These are phyloP conservation scores for Kuraishia capsulata DNA, from an alignment of 805 yeast species.

Conservation along the genomic window DNA sequence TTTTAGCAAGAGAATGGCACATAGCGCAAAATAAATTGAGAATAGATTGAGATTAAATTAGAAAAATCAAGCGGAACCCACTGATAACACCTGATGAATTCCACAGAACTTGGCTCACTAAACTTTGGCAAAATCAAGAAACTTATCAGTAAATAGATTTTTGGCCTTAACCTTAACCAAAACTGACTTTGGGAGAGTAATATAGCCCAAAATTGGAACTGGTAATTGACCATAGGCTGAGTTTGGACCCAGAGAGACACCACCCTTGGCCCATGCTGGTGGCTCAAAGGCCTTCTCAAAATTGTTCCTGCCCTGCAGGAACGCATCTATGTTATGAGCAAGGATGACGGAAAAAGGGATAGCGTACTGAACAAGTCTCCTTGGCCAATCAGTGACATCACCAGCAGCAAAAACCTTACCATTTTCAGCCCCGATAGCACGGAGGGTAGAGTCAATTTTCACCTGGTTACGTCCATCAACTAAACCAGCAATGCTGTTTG, in stretches of 20 bases:
- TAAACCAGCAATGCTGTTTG: conserved; percentile 1
- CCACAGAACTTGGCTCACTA: too few species aligned
- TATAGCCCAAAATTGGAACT: conserved; percentile 12
- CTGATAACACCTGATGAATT: too few species aligned
- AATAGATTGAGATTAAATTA: too few species aligned
- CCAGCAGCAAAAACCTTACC: conserved; percentile 5
- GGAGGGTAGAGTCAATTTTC: neutral
- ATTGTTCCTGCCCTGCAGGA: neutral
- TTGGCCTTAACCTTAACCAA: conserved; percentile 11
- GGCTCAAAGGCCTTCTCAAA: neutral
- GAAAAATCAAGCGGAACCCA: too few species aligned
- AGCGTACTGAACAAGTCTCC: conserved; percentile 4
- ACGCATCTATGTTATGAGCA: conserved; percentile 9
- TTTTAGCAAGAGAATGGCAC: too few species aligned
- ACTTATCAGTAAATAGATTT: conserved; percentile 6
- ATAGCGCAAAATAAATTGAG: too few species aligned
- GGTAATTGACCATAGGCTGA: conserved; percentile 17
- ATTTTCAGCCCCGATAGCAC: too few species aligned
- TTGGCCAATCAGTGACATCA: conserved; percentile 3
- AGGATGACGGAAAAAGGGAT: conserved; percentile 9
- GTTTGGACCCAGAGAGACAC: conserved; percentile 16
- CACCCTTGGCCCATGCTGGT: neutral
- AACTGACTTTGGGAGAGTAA: conserved; percentile 12
- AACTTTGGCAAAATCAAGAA: neutral
- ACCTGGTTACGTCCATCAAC: conserved; percentile 7